Base-by-base conservation (phyloP, 139 green algal genomes). In the Mychonastes homosphaera region DNA sequence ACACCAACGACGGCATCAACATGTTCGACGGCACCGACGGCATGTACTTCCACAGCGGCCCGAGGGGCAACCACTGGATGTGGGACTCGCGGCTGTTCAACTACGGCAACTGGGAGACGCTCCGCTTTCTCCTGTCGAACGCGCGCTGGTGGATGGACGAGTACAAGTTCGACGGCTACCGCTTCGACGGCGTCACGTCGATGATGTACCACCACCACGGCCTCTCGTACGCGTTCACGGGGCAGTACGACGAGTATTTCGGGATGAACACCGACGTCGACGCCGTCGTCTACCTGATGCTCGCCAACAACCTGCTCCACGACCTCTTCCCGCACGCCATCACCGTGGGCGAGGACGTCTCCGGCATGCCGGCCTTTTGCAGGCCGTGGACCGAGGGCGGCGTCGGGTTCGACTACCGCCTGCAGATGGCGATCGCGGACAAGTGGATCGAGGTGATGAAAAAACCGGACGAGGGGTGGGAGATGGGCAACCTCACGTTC, bases 151-250 rank as follows among this genome's bases (percentile, higher is more conserved):
- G 91, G 91, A 67, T 96, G 43, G 91, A 97, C 44, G 91, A 97
- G 73, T 96, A 87, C 79, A 93, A 95, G 73, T 98, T 98, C 68
- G 91, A 98, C 63, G 91, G 90, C 29, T 95, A 90, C 80, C 30
- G 62, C 65, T 98, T 96, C 74, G 91, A 98, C 53, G 91, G 91
- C 50, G 85, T 96, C 9, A 98, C 91, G 27, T 86, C 71, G 63
- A 98, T 98, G 91, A 96, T 96, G 90, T 95, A 97, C 82, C 83
- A 91, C 63, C 92, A 97, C 77, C 92, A 98, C 70, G 91, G 91
- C 54, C 85, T 97, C 26, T 78, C 85, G 62, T 91, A 90, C 73
- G 81, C 82, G 13, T 98, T 98, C 87, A 95, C 91, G 3, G 90
- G 88, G 62, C 56, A 75, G 49, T 79, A 80, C 35, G 53, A 72